Evolutionary conservation across 192 early-diverging fungal genomes (phyloP).

Genomic region (Coemansia sp.): DNA sequence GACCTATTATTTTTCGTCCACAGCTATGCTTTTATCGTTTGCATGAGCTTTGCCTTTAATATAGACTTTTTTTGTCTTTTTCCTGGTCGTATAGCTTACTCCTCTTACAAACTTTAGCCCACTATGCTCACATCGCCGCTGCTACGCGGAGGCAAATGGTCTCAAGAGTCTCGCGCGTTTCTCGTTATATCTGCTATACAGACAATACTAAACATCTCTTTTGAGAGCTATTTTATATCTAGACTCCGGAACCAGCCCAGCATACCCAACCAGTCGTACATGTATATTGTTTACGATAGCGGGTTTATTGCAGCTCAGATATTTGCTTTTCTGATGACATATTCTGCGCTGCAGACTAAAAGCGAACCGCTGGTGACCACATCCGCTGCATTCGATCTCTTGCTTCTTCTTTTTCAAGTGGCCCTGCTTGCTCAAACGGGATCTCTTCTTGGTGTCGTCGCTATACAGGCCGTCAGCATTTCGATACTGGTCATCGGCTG

Average conservation of each 20-base stretch:
- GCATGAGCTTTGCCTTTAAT: neutral
- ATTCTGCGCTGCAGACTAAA: constrained; percentile 19
- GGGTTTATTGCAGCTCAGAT: constrained; percentile 35
- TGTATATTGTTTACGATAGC: constrained; percentile 31
- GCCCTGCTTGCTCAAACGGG: constrained; percentile 29
- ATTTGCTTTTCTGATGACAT: constrained; percentile 19
- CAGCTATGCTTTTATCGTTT: neutral
- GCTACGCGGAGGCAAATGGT: constrained; percentile 31
- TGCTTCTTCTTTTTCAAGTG: constrained; percentile 21
- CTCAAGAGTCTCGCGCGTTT: constrained; percentile 19
- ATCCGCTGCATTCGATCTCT: constrained; percentile 32
- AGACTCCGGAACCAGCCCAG: neutral
- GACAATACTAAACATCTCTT: constrained; percentile 20
- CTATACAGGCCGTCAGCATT: constrained; percentile 26
- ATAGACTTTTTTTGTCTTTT: neutral
- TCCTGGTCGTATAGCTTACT: neutral
- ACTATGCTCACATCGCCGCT: constrained; percentile 27
- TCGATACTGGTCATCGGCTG: constrained; percentile 17
- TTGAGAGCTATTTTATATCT: constrained; percentile 27
- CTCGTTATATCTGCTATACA: constrained; percentile 21
- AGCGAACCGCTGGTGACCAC: constrained; percentile 33
- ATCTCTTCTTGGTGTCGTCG: constrained; percentile 6
- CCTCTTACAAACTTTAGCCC: neutral
- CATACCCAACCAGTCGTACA: constrained; percentile 7
- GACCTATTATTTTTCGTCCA: too few species aligned